Base-by-base conservation (phyloP, 306 rosid genomes). In the Prunus mira region DNA sequence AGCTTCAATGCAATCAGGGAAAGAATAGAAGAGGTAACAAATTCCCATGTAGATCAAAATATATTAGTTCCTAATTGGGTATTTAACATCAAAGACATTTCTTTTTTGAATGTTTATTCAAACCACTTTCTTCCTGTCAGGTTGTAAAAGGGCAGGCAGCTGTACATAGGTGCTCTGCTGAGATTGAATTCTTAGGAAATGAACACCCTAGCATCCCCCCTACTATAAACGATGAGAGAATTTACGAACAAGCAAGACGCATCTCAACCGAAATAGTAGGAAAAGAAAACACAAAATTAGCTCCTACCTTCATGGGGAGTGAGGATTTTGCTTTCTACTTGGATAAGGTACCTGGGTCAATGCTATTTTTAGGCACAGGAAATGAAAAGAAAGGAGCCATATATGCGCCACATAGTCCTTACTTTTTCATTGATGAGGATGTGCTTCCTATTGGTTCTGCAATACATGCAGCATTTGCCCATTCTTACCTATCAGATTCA, bases 311-410 rank as follows among this genome's bases (percentile, higher is more conserved):
- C 80, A 91, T 89, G 73, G 98, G 91, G 22, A 93, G 98, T 81
- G 98, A 93, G 81, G 98, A 93, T 87, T 93, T 93, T 78, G 93
- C 98, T 45, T 91, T 89, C 85, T 93, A 78, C 87, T 69, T 84
- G 76, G 97, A 90, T 1, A 84, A 87, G 61, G 96, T 93, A 55
- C 92, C 96, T 3, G 97, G 98, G 8, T 22, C 93, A 34, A 87
- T 89, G 80, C 9, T 93, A 34, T 78, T 93, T 52, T 27, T 93
- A 25, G 97, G 98, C 30, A 78, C 69, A 2, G 22, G 74, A 73
- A 91, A 93, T 72, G 95, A 93, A 30, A 84, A 84, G 78, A 86
- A 74, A 46, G 96, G 93, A 78, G 86, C 97, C 57, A 80, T 74
- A 51, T 56, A 81, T 77, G 50, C 85, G 45, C 88, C 90, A 45